Evolutionary conservation across 768 basidiomycete genomes (phyloP).

Genomic region (Xerocomellus amylosporus): DNA sequence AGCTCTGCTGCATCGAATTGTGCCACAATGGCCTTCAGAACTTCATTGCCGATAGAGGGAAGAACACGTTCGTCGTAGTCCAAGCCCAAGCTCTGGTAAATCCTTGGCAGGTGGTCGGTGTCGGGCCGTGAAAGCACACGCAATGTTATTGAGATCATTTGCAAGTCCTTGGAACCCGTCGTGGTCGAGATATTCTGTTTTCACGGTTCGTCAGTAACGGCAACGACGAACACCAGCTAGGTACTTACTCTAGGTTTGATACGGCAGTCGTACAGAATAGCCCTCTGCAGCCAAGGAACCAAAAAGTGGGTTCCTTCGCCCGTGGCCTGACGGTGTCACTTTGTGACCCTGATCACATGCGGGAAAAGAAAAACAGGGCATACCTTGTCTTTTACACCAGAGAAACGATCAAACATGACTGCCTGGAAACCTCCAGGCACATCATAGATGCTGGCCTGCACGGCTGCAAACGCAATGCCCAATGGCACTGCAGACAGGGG

Average conservation of each 20-base stretch:
- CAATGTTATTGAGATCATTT: conserved; percentile 97
- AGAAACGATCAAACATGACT: conserved; percentile 98
- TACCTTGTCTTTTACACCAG: conserved; percentile 82
- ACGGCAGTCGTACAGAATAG: conserved; percentile 95
- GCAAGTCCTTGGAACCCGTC: conserved; percentile 96
- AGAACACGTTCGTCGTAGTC: conserved; percentile 98
- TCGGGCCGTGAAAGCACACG: conserved; percentile 95
- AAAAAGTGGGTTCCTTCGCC: conserved; percentile 96
- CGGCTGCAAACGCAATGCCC: conserved; percentile 39
- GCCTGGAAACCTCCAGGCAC: conserved; percentile 92
- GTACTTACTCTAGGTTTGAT: conserved; percentile 86
- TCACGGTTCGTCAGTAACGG: not conserved
- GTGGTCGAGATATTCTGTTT: conserved; percentile 94
- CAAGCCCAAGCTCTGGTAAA: conserved; percentile 91
- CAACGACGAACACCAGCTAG: not conserved
- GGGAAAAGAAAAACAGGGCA: conserved; percentile 15
- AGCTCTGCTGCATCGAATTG: conserved; percentile 97
- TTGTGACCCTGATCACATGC: not conserved
- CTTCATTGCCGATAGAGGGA: conserved; percentile 97
- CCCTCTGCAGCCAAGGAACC: conserved; percentile 92
- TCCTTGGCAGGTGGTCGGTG: conserved; percentile 79
- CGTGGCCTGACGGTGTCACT: conserved; percentile 55
- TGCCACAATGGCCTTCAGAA: conserved; percentile 95
- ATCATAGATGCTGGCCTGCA: conserved; percentile 57
- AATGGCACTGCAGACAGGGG: conserved; percentile 30